Evolutionary conservation across 1,284 basidiomycete species (phyloP).

Genomic region (Boletus sp.): DNA sequence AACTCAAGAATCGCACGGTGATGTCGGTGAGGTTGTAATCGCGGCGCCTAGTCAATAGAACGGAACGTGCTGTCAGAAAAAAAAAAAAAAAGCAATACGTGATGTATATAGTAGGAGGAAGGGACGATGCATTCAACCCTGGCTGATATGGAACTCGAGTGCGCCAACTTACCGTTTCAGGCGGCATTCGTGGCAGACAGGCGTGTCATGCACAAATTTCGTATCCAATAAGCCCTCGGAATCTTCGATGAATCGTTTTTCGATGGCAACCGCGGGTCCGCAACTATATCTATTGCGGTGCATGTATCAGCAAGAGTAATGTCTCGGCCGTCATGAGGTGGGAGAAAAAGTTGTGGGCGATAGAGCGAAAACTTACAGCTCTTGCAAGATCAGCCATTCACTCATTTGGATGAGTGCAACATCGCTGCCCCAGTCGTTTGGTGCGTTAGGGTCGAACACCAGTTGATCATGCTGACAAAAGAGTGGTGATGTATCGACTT

Average conservation of each 20-base stretch:
- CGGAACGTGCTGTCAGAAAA: slow-evolving; percentile 19
- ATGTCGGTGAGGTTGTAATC: slow-evolving; percentile 52
- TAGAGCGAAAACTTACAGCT: slow-evolving; percentile 44
- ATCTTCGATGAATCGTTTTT: slow-evolving; percentile 38
- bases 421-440: slow-evolving; percentile 51
- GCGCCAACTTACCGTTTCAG: slow-evolving; percentile 46
- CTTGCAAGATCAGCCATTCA: slow-evolving; percentile 61
- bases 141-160: slow-evolving; percentile 11
- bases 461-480: slow-evolving; percentile 66
- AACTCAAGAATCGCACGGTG: slow-evolving; percentile 40
- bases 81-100: slow-evolving; percentile 11
- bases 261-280: slow-evolving; percentile 53
- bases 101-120: slow-evolving; percentile 7
- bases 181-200: slow-evolving; percentile 61
- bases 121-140: slow-evolving; percentile 12
- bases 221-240: slow-evolving; percentile 27
- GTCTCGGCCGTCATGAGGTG: slow-evolving; percentile 8
- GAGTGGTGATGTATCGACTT: slow-evolving; percentile 56
- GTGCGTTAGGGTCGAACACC: slow-evolving; percentile 60
- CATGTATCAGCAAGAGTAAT: slow-evolving; percentile 17
- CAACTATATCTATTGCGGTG: slow-evolving; percentile 48
- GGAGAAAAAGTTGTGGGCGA: slow-evolving; percentile 8
- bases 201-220: slow-evolving; percentile 45
- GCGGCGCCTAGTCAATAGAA: slow-evolving; percentile 38
- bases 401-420: slow-evolving; percentile 52